These are phyloP conservation scores for Claviceps quebecensis DNA, from an alignment of 2,329 filamentous ascomycete genomes.

Conservation along the genomic window DNA sequence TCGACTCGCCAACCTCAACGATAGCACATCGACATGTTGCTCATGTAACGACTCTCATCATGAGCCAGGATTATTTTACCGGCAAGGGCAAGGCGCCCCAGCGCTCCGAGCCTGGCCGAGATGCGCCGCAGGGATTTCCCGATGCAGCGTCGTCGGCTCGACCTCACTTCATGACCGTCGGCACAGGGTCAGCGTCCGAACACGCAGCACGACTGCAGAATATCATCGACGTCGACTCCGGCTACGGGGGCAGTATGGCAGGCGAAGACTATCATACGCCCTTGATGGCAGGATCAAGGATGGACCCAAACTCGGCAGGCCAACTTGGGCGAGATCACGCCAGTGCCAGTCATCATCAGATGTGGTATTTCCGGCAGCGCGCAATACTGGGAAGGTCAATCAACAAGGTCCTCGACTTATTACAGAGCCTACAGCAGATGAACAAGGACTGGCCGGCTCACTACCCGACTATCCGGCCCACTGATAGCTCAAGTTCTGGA, in stretches of 20 bases:
- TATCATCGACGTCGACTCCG: slow-evolving; percentile 76
- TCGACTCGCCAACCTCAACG: not conserved
- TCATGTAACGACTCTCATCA: slow-evolving; percentile 22
- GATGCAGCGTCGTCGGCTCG: slow-evolving; percentile 16
- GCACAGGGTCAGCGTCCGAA: slow-evolving; percentile 65
- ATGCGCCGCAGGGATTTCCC: slow-evolving; percentile 12
- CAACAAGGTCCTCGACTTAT: slow-evolving; percentile 67
- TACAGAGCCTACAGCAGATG: slow-evolving; percentile 74
- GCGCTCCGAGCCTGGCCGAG: slow-evolving; percentile 17
- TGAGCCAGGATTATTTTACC: slow-evolving; percentile 47
- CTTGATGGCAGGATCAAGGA: slow-evolving; percentile 1
- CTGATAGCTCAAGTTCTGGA: slow-evolving; percentile 29
- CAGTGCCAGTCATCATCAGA: slow-evolving; percentile 78
- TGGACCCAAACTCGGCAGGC: slow-evolving; percentile 30
- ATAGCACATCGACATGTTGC: slow-evolving; percentile 19
- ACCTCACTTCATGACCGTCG: slow-evolving; percentile 78
- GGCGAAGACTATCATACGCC: slow-evolving; percentile 40
- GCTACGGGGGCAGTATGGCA: slow-evolving; percentile 70
- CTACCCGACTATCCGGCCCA: slow-evolving; percentile 71
- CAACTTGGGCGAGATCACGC: slow-evolving; percentile 41
- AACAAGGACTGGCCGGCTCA: slow-evolving; percentile 88
- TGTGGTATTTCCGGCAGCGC: slow-evolving; percentile 89
- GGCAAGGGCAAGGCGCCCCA: slow-evolving; percentile 38
- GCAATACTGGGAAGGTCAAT: slow-evolving; percentile 79
- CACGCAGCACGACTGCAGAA: slow-evolving; percentile 69